Evolutionary conservation across 164 flowering plant genomes (phyloP), one percentile per base, ranked within the genome.

Genomic region (Tetrastigma voinierianum): DNA sequence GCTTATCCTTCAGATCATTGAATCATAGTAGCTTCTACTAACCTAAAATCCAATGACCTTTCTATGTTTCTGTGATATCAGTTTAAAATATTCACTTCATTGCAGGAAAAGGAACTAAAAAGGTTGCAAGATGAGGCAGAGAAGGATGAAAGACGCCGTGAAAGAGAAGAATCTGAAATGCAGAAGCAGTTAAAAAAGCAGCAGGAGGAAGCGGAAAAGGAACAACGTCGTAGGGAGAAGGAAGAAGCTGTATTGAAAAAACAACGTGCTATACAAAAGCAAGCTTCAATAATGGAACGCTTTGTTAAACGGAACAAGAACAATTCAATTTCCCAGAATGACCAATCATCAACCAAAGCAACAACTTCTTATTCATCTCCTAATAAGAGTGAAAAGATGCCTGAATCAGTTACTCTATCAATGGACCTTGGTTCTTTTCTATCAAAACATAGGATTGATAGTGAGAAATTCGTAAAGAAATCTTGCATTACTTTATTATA

Each of bases 221-320:
- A 87, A 14, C 93, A 82, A 56, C 70, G 83, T 4, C 87, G 89
- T 3, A 74, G 80, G 46, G 91, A 87, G 73, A 91, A 83, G 82
- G 96, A 89, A 77, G 88, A 81, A 66, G 81, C 87, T 62, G 96
- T 89, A 61, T 46, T 74, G 68, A 92, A 79, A 72, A 90, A 84
- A 73, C 79, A 81, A 72, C 84, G 78, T 65, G 67, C 86, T 15
- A 21, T 93, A 51, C 80, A 90, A 75, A 93, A 90, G 82, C 98
- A 93, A 74, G 99, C 96, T 75, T 84, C 97, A 67, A 66, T 93
- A 1, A 89, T 93, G 97, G 90, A 96, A 67, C 91, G 93, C 4
- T 96, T 96, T 78, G 74, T 96, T n/a, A 96, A 83, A 71, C 80
- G 71, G 68, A 72, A 70, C 55, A 84, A 79, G 62, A 76, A 65